Conservation (phyloP, 148 eudicot genomes). For the Vaccinium myrtillus region DNA sequence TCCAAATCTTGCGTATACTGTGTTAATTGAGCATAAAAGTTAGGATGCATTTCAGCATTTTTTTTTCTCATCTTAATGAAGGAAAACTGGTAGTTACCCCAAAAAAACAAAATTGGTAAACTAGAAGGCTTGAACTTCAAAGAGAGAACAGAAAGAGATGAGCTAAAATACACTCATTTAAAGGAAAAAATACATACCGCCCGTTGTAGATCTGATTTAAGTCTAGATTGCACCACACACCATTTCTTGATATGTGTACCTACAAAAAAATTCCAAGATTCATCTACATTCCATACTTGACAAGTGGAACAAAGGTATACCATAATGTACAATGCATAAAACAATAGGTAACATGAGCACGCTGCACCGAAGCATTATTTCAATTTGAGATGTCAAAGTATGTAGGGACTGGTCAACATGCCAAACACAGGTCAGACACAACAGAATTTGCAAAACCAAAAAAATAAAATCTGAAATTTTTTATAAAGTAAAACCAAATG, state of each 20-base stretch:
- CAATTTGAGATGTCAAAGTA: too few relatives aligned
- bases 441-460: too few relatives aligned
- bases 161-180: neutral
- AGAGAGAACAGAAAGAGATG: neutral
- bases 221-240: conserved; percentile 93
- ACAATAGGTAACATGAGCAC: too few relatives aligned
- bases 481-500: too few relatives aligned
- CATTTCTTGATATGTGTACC: conserved; percentile 95
- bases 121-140: neutral
- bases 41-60: neutral
- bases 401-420: too few relatives aligned
- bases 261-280: conserved; percentile 16
- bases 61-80: neutral
- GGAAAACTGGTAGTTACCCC: neutral
- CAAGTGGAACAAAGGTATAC: neutral
- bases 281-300: too few relatives aligned
- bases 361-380: too few relatives aligned
- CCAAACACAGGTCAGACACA: too few relatives aligned
- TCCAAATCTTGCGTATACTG: conserved; percentile 82
- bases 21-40: neutral
- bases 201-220: conserved; percentile 59
- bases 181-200: conserved; percentile 45
- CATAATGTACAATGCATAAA: neutral
- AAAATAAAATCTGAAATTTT: too few relatives aligned
- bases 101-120: too few relatives aligned